Conservation (phyloP, 1,284 basidiomycete species). For the Ceraceosorus bombacis region DNA sequence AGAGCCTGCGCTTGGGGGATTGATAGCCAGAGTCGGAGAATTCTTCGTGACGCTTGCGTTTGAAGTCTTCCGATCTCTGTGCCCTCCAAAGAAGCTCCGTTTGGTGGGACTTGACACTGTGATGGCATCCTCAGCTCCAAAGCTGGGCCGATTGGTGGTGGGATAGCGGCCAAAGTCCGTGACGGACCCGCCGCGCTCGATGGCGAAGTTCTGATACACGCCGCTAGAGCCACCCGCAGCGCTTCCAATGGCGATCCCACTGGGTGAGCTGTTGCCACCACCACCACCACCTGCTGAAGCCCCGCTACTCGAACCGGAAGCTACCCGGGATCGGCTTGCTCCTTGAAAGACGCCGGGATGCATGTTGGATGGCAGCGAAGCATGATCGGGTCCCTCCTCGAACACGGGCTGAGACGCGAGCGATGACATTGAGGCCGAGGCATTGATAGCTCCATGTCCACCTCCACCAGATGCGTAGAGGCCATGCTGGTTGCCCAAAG, state of each 20-base stretch:
- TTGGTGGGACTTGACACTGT: slow-evolving; percentile 32
- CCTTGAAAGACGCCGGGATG: slow-evolving; percentile 10
- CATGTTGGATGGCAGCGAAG: slow-evolving; percentile 6
- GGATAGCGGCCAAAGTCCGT: background rate
- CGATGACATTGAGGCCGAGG: slow-evolving; percentile 6
- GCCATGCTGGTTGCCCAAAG: slow-evolving; percentile 1
- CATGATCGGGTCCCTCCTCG: background rate
- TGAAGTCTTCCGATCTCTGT: slow-evolving; percentile 9
- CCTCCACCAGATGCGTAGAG: background rate
- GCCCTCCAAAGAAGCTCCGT: slow-evolving; percentile 30
- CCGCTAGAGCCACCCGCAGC: background rate
- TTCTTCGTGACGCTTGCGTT: background rate
- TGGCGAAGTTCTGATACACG: background rate
- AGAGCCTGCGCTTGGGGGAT: background rate
- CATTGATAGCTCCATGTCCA: slow-evolving; percentile 9
- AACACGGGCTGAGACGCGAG: slow-evolving; percentile 5
- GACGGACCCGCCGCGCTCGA: background rate
- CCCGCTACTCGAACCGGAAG: background rate
- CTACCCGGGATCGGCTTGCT: background rate
- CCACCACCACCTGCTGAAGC: background rate
- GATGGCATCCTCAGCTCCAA: slow-evolving; percentile 12
- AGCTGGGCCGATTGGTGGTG: slow-evolving; percentile 7
- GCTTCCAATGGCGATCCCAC: background rate
- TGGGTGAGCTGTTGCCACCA: background rate
- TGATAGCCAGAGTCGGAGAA: background rate